Base-by-base conservation (phyloP, 1,284 basidiomycete genomes). In the Tylopilus orsonianus region DNA sequence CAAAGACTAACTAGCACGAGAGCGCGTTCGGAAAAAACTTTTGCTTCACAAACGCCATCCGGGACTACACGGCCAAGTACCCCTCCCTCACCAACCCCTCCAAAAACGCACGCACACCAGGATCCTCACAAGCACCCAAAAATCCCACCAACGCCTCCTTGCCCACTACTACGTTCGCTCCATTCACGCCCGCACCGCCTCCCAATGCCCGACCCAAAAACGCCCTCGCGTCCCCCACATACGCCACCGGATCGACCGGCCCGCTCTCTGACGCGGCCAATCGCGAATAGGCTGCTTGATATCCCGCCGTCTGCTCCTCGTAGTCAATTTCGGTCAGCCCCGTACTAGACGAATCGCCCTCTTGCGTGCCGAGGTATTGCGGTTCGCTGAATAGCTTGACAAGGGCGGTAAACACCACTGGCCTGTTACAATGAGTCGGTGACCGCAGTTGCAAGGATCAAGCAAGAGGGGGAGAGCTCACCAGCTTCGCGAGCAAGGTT, bases 271-370 rank as follows among this genome's bases (percentile, higher is more conserved):
- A 87, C 0, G 96, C 91, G 0, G 92, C 93, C 9, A 99, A 79
- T 39, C 88, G 82, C 46, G 93, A 94, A 71, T 96, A 99, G 2
- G 88, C 86, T 0, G 90, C 90, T 66, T 99, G 96, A 72, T 97
- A 99, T 0, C 93, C 91, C 4, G 86, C 83, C 8, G 87, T 78
- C 62, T 89, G 87, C 62, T 91, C 96, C 63, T 98, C 95, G 55
- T 84, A 85, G 67, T 98, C 96, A 38, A 96, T 81, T 36, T 82
- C 79, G 1, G 87, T 88, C 29, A 91, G 62, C 0, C 83, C 79
- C 40, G 81, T 39, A 0, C 19, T 18, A 2, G 41, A 64, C 46
- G 86, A 79, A 19, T 75, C 67, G 16, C 66, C 70, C 2, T 65
- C 66, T 41, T 73, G 69, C 40, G 73, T 74, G 3, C 68, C 76